These are phyloP conservation scores for Daldinia concentrica DNA, from an alignment of 495 filamentous ascomycete genomes.

Conservation along the genomic window DNA sequence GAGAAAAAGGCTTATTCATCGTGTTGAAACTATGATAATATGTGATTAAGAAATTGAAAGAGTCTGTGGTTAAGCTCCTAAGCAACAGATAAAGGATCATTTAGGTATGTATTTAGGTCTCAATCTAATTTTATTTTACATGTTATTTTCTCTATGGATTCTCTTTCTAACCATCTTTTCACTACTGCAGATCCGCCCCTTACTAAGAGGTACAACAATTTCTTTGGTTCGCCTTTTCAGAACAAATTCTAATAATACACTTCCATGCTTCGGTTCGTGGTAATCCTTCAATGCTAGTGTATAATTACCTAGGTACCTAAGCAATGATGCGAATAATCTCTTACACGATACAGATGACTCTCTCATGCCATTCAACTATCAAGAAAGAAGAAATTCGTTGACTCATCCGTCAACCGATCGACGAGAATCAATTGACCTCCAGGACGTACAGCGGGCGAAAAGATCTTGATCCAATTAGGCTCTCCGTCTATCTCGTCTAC, in stretches of 20 bases:
- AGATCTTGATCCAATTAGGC: constrained; percentile 46
- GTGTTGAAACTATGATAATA: not conserved
- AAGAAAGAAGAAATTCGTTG: not conserved
- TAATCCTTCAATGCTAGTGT: no score
- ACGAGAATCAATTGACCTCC: constrained; percentile 41
- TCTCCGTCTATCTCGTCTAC: constrained; percentile 32
- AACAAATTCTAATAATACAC: not conserved
- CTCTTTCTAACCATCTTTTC: no score
- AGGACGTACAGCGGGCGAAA: constrained; percentile 32
- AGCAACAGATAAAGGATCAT: not conserved
- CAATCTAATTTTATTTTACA: no score
- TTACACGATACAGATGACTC: not conserved
- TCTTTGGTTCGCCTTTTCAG: not conserved
- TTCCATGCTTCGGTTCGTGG: not conserved
- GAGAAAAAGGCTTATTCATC: not conserved
- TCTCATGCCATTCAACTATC: no score
- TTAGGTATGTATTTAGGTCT: no score
- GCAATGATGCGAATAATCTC: no score
- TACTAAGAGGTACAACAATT: not conserved
- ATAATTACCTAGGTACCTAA: no score
- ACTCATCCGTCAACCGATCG: constrained; percentile 27
- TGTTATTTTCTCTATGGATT: no score
- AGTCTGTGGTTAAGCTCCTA: no score
- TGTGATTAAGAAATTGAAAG: no score
- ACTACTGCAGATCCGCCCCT: not conserved